A percentile compares a stretch with the other conserved stretches of the same genome.
These are phyloP conservation scores for Corylus heterophylla DNA, from an alignment of 306 rosid genomes.

Conservation along the genomic window DNA sequence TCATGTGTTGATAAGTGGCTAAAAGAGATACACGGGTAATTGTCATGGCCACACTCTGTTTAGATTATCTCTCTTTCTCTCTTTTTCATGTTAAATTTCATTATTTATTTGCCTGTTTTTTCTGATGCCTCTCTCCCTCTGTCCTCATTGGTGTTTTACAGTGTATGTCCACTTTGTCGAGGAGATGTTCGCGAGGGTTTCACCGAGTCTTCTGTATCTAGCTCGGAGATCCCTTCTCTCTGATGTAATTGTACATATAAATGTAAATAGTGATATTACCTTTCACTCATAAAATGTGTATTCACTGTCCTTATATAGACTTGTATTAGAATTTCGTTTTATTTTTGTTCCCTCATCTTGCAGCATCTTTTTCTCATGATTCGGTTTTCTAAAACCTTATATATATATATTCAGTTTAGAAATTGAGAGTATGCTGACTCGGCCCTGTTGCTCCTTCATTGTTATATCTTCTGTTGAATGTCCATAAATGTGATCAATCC, in stretches of 20 bases:
- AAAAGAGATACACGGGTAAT: conserved; percentile 93
- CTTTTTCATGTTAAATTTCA: neutral
- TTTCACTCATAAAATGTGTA: neutral
- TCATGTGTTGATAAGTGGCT: conserved; percentile 95
- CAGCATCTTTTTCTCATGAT: conserved; percentile 14
- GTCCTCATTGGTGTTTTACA: conserved; percentile 28
- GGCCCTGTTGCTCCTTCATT: neutral
- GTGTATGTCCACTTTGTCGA: conserved; percentile 95
- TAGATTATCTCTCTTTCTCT: neutral
- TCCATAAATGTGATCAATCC: neutral
- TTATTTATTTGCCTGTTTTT: neutral
- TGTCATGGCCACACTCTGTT: conserved; percentile 9
- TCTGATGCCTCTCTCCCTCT: conserved; percentile 3
- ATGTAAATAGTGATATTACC: conserved; percentile 46
- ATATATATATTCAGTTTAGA: conserved; percentile 2
- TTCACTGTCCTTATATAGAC: neutral
- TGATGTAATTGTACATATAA: conserved; percentile 47
- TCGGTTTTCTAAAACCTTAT: conserved; percentile 7
- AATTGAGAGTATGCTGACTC: conserved; percentile 1
- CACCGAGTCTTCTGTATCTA: conserved; percentile 44
- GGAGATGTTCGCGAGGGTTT: conserved; percentile 83
- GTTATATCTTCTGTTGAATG: neutral
- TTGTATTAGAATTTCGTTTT: conserved; percentile 5
- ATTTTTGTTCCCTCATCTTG: neutral
- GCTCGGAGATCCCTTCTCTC: conserved; percentile 52